Evolutionary conservation across 208 protist genomes (phyloP).

Genomic region (Trypanosoma avium): DNA sequence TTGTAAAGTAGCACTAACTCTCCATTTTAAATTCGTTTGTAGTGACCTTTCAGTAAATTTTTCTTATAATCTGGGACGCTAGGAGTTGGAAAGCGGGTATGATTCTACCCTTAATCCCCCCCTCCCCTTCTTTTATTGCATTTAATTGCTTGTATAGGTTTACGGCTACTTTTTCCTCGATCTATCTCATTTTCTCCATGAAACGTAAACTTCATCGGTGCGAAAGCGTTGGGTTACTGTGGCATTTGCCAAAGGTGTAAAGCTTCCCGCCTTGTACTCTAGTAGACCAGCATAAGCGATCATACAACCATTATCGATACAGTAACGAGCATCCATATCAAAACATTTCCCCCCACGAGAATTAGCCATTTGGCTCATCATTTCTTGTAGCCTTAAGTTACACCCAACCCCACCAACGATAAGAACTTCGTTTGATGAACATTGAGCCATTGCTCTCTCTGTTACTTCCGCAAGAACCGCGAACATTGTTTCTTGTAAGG

Average conservation of each 20-base stretch:
- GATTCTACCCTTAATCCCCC: no score
- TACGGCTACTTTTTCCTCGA: no score
- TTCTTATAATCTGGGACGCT: no score
- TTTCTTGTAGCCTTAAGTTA: conserved; percentile 96
- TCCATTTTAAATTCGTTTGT: no score
- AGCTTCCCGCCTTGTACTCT: conserved; percentile 79
- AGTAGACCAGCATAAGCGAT: conserved; percentile 98
- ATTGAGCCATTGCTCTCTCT: conserved; percentile 99
- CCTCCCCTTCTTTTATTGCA: conserved; percentile 1
- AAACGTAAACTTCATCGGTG: conserved; percentile 96
- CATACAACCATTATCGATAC: conserved; percentile 99
- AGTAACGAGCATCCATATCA: conserved; percentile 98
- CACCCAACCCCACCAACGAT: conserved; percentile 99
- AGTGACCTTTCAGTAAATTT: no score
- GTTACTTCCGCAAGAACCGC: conserved; percentile 99
- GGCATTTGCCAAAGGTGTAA: conserved; percentile 68
- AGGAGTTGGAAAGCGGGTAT: no score
- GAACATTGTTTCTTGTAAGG: conserved; percentile 98
- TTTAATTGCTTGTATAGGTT: conserved; percentile 8
- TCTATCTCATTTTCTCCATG: conserved; percentile 74
- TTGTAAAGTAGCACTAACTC: no score
- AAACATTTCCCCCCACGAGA: conserved; percentile 89
- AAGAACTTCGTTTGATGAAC: conserved; percentile 94
- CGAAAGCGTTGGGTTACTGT: conserved; percentile 91
- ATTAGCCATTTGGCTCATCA: conserved; percentile 94